Evolutionary conservation across 495 filamentous ascomycete species (phyloP), one percentile per base, ranked within the genome.

Genomic region (Penicillium turbatum): DNA sequence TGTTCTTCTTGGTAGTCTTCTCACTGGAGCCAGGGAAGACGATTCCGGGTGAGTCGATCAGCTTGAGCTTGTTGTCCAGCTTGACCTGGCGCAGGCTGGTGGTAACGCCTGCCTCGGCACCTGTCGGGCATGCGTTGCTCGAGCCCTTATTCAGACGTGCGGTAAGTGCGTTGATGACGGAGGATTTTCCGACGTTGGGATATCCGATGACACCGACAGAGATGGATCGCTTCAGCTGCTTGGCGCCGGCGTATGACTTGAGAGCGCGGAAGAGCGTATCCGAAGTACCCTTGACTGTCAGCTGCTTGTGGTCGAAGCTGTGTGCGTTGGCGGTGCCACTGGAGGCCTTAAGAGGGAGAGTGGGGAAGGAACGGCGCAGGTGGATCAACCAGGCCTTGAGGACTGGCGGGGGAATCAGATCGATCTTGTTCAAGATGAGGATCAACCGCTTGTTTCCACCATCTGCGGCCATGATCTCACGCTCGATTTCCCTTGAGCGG

Each of bases 161-260:
- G 5, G 87, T 87, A 32, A 97, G 85, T 8, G 90, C 87, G 68
- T 97, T 97, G 80, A 97, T 96, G 56, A 97, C 89, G 41, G 90
- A 95, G 13, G 90, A 95, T 72, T 97, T 97, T 68, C 92, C 92
- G 55, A 96, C 92, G 71, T 97, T 97, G 54, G 92, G 92, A 73
- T 96, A 96, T 37, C 92, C 92, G 63, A 97, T 92, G 41, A 97
- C 86, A 58, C 92, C 92, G 50, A 97, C 92, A 39, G 86, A 89
- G 65, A 93, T 84, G 47, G 92, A 85, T 41, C 92, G 86, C 76
- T 95, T 95, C 57, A 96, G 76, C 59, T 91, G 84, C 70, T 86
- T 87, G 53, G 80, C 78, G 53, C 87, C 82, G n/a, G 92, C 89
- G 67, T 88, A 96, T 26, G 87, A 83, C 76, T 97, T 97, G 41